Conservation (phyloP, 495 filamentous ascomycete genomes). For the Polyplosphaeria fusca region DNA sequence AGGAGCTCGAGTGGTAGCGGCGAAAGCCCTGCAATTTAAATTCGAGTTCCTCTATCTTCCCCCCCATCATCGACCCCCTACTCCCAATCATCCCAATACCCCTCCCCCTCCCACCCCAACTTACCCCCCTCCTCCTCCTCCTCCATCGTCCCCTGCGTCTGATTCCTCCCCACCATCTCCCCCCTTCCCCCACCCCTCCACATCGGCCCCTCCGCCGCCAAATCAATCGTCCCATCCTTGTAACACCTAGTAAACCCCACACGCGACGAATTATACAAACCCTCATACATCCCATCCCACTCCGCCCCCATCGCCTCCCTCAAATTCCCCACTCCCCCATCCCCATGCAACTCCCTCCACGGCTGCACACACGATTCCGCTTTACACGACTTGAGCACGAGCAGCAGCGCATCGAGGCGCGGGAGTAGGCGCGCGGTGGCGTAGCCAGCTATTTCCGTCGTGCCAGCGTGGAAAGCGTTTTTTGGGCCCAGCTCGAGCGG, state of each 20-base stretch:
- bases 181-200: background rate
- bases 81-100: background rate
- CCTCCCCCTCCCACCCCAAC: background rate
- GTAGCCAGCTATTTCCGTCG: slow-evolving; percentile 45
- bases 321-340: slow-evolving; percentile 43
- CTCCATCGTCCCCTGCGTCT: background rate
- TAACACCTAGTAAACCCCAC: background rate
- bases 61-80: too few relatives aligned
- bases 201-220: background rate
- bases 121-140: background rate
- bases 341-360: slow-evolving; percentile 58
- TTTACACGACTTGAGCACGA: slow-evolving; percentile 65
- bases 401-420: slow-evolving; percentile 59
- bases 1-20: too few relatives aligned
- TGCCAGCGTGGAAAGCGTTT: background rate
- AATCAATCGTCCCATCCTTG: background rate
- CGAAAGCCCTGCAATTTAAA: too few relatives aligned
- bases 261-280: background rate
- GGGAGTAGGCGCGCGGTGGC: slow-evolving; percentile 46
- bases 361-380: slow-evolving; percentile 54
- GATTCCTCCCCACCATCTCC: background rate
- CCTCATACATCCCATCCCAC: slow-evolving; percentile 1
- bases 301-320: slow-evolving; percentile 35
- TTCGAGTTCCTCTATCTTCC: too few relatives aligned
- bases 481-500: slow-evolving; percentile 3